A percentile compares a stretch with the other conserved stretches of the same genome.
phyloP scores from a whole-genome alignment of 2,329 filamentous ascomycete genomes.

The Colletotrichum endophyticum region DNA sequence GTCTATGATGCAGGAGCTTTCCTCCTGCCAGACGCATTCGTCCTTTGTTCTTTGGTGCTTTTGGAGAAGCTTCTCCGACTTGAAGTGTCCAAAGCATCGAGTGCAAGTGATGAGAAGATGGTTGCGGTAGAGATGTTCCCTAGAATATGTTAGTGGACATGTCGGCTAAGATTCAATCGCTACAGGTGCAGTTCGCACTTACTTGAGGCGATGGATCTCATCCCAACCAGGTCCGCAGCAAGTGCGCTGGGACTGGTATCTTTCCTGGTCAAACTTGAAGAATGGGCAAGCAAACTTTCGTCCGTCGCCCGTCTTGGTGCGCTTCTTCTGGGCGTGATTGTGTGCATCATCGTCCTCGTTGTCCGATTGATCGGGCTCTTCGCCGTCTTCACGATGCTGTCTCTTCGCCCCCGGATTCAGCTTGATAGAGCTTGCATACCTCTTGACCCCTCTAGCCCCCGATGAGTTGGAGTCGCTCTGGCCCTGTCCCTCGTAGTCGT shows the following conservation, averaged over 20 bases:
- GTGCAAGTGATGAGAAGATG: conserved; percentile 36
- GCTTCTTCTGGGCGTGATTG: not conserved
- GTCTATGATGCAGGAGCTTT: conserved; percentile 23
- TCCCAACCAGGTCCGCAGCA: conserved; percentile 41
- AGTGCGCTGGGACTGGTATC: conserved; percentile 33
- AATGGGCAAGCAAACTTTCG: conserved; percentile 39
- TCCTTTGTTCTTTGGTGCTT: conserved; percentile 30
- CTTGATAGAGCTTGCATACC: not conserved
- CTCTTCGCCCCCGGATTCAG: not conserved
- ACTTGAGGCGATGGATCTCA: conserved; percentile 43
- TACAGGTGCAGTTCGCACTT: not conserved
- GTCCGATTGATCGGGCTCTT: not conserved
- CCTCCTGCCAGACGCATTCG: conserved; percentile 24
- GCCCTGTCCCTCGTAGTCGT: not conserved
- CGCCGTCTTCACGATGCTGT: not conserved
- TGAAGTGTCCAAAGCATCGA: conserved; percentile 40
- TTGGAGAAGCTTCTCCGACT: conserved; percentile 31
- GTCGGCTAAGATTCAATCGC: not conserved
- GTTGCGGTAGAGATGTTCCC: conserved; percentile 41
- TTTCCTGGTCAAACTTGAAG: conserved; percentile 39
- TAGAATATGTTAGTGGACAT: not conserved
- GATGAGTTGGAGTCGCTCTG: not conserved
- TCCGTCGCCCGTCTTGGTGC: not conserved
- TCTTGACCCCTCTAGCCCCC: not conserved
- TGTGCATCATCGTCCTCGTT: not conserved